These are phyloP conservation scores for Apiospora aurea DNA, from an alignment of 2,329 filamentous ascomycete species.

Conservation along the genomic window DNA sequence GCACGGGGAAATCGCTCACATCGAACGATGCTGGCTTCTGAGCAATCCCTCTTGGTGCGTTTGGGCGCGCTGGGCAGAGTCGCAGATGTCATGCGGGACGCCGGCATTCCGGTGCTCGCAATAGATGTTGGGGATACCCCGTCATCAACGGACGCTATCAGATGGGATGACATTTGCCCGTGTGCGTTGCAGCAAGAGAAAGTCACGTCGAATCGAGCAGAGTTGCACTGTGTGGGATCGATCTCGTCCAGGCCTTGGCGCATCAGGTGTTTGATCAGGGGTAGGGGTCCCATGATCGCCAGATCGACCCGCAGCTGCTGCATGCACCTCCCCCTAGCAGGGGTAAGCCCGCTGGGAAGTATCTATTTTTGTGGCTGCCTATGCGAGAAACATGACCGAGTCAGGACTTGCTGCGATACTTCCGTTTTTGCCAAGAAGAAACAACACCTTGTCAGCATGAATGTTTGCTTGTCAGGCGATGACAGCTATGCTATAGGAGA, in stretches of 20 bases:
- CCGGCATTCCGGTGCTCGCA: background rate
- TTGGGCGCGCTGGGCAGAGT: background rate
- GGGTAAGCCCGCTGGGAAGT: background rate
- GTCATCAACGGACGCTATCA: background rate
- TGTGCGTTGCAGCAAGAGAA: background rate
- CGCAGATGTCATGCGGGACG: background rate
- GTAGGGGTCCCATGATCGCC: background rate
- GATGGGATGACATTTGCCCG: background rate
- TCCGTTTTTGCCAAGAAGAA: background rate
- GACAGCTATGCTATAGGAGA: background rate
- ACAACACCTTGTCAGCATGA: background rate
- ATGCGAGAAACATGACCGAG: background rate
- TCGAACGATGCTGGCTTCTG: background rate
- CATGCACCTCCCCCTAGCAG: background rate
- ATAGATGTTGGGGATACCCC: background rate
- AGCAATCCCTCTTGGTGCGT: background rate
- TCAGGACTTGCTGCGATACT: background rate
- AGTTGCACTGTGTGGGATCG: background rate
- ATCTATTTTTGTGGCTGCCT: background rate
- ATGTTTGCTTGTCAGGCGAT: background rate
- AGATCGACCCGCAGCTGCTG: background rate
- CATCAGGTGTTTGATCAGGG: slow-evolving; percentile 21
- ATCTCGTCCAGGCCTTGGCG: background rate
- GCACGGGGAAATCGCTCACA: background rate
- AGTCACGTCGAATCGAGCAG: background rate